A percentile compares a stretch with the other conserved stretches of the same genome.
Evolutionary conservation across 2,329 filamentous ascomycete genomes (phyloP).

Genomic region (Ascochyta clinopodiicola): DNA sequence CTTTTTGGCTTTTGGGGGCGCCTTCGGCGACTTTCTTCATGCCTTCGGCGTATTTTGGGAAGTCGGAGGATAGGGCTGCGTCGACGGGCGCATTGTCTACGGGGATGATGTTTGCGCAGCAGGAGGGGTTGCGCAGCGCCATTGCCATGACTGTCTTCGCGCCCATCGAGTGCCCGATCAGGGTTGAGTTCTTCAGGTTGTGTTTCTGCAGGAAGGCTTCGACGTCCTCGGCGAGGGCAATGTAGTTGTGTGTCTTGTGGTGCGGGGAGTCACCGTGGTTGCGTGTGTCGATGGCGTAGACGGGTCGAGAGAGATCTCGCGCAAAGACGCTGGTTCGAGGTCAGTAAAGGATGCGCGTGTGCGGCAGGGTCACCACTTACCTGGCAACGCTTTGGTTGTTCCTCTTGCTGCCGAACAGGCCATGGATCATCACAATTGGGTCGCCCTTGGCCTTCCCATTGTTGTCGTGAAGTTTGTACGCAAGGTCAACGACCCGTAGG

Average conservation of each 20-base stretch:
- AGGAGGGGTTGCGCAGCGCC: constrained; percentile 72
- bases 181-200: constrained; percentile 70
- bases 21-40: constrained; percentile 83
- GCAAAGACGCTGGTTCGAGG: constrained; percentile 69
- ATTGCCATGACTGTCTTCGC: constrained; percentile 92
- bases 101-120: constrained; percentile 74
- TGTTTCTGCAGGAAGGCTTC: constrained; percentile 77
- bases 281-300: constrained; percentile 87
- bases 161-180: constrained; percentile 97
- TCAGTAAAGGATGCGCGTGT: neutral
- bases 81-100: constrained; percentile 94
- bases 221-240: constrained; percentile 81
- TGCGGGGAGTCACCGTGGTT: constrained; percentile 95
- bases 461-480: constrained; percentile 46
- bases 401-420: constrained; percentile 92
- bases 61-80: constrained; percentile 74
- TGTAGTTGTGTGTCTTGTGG: constrained; percentile 76
- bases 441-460: constrained; percentile 48
- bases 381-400: constrained; percentile 96
- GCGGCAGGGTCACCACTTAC: constrained; percentile 54
- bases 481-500: constrained; percentile 38
- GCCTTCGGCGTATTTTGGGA: constrained; percentile 79
- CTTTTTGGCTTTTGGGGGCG: constrained; percentile 70
- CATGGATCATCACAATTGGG: constrained; percentile 88
- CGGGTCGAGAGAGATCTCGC: constrained; percentile 76